These are phyloP conservation scores for Leonotis leonurus DNA, from an alignment of 257 asterid species.

Conservation along the genomic window DNA sequence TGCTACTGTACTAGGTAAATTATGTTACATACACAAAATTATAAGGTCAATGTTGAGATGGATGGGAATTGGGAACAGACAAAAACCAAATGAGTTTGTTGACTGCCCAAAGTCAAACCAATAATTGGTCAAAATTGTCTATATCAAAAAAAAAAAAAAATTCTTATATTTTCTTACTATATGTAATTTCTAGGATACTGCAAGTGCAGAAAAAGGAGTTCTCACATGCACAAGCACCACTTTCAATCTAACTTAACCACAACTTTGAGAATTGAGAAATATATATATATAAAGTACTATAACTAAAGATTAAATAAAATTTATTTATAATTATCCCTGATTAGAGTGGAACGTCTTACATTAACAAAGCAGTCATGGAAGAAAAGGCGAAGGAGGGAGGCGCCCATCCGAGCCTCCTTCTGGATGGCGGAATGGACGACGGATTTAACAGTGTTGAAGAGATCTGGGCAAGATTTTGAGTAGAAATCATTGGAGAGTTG, in stretches of 20 bases:
- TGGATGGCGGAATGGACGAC: slow-evolving; percentile 50
- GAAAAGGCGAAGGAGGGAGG: slow-evolving; percentile 80
- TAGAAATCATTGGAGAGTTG: slow-evolving; percentile 56
- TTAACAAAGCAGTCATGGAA: slow-evolving; percentile 93
- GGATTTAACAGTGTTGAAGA: slow-evolving; percentile 37
- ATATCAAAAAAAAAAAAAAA: too few species aligned
- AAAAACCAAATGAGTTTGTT: not conserved
- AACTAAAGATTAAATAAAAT: too few species aligned
- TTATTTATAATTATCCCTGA: too few species aligned
- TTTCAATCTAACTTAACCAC: too few species aligned
- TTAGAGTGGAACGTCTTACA: slow-evolving; percentile 43
- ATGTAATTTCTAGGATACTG: not conserved
- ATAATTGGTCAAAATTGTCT: not conserved
- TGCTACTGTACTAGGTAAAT: not conserved
- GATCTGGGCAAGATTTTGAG: slow-evolving; percentile 56
- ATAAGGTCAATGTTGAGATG: not conserved
- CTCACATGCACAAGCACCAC: not conserved
- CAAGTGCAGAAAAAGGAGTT: not conserved
- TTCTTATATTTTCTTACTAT: not conserved
- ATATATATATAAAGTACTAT: too few species aligned
- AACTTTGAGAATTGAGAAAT: too few species aligned
- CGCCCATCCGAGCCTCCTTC: slow-evolving; percentile 82
- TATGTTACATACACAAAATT: not conserved
- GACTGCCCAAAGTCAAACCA: not conserved
- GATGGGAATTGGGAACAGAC: not conserved